Evolutionary conservation across 345 rosid genomes (phyloP).

Genomic region (Populus simonii): DNA sequence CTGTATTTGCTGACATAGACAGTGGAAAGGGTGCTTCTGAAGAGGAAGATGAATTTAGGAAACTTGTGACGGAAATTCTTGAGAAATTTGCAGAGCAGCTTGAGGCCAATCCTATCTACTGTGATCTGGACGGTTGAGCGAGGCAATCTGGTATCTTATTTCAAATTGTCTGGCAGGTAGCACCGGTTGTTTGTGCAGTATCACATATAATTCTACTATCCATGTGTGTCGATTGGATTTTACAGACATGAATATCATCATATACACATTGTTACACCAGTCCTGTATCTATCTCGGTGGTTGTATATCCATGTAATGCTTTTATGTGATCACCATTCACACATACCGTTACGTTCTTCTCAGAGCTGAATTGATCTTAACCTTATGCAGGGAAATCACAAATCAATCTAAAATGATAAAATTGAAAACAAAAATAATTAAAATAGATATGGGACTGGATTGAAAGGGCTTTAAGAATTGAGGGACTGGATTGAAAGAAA

Average conservation of each 20-base stretch:
- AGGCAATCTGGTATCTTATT: neutral
- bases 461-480: no score
- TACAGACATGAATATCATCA: neutral
- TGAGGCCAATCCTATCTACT: slow-evolving; percentile 48
- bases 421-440: no score
- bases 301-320: neutral
- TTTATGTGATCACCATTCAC: neutral
- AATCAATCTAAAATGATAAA: no score
- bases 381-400: no score
- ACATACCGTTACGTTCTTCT: neutral
- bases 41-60: slow-evolving; percentile 27
- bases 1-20: slow-evolving; percentile 41
- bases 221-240: neutral
- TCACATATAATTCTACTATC: slow-evolving; percentile 2
- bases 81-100: slow-evolving; percentile 58
- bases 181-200: slow-evolving; percentile 9
- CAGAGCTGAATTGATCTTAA: neutral
- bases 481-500: no score
- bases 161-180: neutral
- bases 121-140: slow-evolving; percentile 37
- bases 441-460: no score
- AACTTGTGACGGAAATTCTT: slow-evolving; percentile 49
- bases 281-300: neutral
- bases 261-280: neutral
- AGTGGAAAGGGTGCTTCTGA: slow-evolving; percentile 22